These are phyloP conservation scores for Neurospora sp. DNA, from an alignment of 495 filamentous ascomycete species.

Conservation along the genomic window DNA sequence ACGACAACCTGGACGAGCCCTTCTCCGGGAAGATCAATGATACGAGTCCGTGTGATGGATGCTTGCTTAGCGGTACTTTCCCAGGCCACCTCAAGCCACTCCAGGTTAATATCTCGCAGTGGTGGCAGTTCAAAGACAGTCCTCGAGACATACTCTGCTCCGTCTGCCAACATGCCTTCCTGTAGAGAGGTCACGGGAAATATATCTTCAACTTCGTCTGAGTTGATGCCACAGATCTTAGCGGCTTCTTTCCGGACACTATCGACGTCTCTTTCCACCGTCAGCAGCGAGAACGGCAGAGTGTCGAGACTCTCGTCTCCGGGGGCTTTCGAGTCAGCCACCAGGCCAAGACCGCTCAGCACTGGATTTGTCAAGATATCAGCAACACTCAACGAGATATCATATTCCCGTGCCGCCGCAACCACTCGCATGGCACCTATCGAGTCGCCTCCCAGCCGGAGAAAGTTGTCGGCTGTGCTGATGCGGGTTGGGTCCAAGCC, in stretches of 20 bases:
- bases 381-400: conserved; percentile 43
- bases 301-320: not conserved
- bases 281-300: conserved; percentile 24
- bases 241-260: not conserved
- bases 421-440: conserved; percentile 58
- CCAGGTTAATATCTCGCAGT: conserved; percentile 24
- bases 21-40: conserved; percentile 26
- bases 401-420: conserved; percentile 40
- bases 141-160: conserved; percentile 27
- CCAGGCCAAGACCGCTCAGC: conserved; percentile 16
- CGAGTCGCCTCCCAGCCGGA: conserved; percentile 54
- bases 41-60: conserved; percentile 55
- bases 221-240: conserved; percentile 31
- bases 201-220: conserved; percentile 39
- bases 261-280: conserved; percentile 17
- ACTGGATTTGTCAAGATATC: conserved; percentile 32
- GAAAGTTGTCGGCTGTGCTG: conserved; percentile 41
- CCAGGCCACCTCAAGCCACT: conserved; percentile 39
- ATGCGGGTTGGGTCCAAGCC: conserved; percentile 23
- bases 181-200: conserved; percentile 51
- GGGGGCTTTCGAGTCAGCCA: not conserved
- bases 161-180: conserved; percentile 24
- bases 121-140: conserved; percentile 31
- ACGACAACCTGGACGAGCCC: conserved; percentile 13
- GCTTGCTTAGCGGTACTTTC: conserved; percentile 21